Evolutionary conservation across 2,329 filamentous ascomycete genomes (phyloP).

Genomic region (Magnaporthiopsis rhizophila): DNA sequence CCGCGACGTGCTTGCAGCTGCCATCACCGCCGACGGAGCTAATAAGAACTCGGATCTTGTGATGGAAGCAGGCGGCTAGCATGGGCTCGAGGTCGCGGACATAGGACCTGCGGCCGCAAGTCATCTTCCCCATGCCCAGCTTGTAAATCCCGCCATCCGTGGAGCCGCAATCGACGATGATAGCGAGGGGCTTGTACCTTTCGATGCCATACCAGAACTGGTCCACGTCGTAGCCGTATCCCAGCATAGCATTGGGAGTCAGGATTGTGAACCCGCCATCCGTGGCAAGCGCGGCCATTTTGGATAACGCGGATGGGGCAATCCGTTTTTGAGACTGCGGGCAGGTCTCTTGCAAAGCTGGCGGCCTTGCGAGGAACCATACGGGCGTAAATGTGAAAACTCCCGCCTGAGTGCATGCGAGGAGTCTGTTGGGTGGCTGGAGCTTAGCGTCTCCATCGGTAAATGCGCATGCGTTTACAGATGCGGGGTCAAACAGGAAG

Average conservation of each 20-base stretch:
- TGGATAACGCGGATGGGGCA: not conserved
- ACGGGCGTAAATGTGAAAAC: too few species aligned
- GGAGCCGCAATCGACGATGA: slow-evolving; percentile 19
- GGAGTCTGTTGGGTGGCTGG: too few species aligned
- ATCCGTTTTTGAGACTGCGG: not conserved
- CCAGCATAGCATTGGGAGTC: slow-evolving; percentile 19
- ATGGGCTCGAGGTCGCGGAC: slow-evolving; percentile 30
- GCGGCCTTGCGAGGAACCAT: too few species aligned
- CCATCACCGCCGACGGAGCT: slow-evolving; percentile 33
- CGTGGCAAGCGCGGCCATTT: not conserved
- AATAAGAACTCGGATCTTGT: slow-evolving; percentile 17
- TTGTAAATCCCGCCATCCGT: slow-evolving; percentile 18
- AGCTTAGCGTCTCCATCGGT: too few species aligned
- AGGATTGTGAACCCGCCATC: slow-evolving; percentile 12
- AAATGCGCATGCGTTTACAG: too few species aligned
- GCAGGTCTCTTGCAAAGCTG: too few species aligned
- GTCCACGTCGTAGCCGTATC: slow-evolving; percentile 17
- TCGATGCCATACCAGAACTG: slow-evolving; percentile 16
- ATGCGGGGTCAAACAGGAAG: too few species aligned
- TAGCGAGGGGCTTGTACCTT: slow-evolving; percentile 12
- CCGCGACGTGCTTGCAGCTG: slow-evolving; percentile 29
- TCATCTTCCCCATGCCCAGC: slow-evolving; percentile 30
- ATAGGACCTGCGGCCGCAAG: slow-evolving; percentile 31
- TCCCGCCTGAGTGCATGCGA: too few species aligned
- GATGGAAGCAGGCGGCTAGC: slow-evolving; percentile 20